Conservation (phyloP, 257 asterid genomes). For the Linderniella brevidens region DNA sequence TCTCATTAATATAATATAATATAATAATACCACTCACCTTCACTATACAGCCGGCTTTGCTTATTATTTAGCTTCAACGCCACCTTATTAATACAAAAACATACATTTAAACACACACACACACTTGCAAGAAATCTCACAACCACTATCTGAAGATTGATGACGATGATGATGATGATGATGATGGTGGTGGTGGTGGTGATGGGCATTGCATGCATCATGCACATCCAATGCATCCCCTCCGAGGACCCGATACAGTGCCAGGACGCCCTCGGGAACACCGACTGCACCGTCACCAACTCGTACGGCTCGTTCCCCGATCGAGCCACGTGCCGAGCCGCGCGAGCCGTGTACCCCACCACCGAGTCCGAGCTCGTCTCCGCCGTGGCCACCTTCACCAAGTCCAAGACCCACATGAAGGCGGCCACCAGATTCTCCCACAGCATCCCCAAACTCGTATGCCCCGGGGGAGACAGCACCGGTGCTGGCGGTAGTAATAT, state of each 20-base stretch:
- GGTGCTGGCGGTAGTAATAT: background rate
- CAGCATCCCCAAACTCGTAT: constrained; percentile 50
- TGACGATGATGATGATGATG: too few relatives aligned
- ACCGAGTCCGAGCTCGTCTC: constrained; percentile 34
- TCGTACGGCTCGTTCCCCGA: constrained; percentile 44
- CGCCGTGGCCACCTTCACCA: constrained; percentile 27
- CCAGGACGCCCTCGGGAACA: constrained; percentile 3
- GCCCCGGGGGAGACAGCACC: constrained; percentile 23
- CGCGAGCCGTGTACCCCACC: constrained; percentile 26
- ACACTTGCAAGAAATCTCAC: too few relatives aligned
- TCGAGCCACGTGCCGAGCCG: constrained; percentile 32
- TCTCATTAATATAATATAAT: too few relatives aligned
- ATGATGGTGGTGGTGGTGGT: too few relatives aligned
- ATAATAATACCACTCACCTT: too few relatives aligned
- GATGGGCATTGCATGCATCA: background rate
- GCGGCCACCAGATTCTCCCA: constrained; percentile 45
- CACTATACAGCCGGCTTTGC: too few relatives aligned
- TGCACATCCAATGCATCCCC: constrained; percentile 16
- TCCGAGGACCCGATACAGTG: constrained; percentile 50
- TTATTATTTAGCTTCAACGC: too few relatives aligned
- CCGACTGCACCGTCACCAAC: constrained; percentile 50
- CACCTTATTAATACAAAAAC: too few relatives aligned
- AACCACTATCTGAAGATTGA: too few relatives aligned
- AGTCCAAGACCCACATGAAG: constrained; percentile 19
- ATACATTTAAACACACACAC: too few relatives aligned